Conservation (phyloP, 306 rosid genomes). For the Prunus dulcis region DNA sequence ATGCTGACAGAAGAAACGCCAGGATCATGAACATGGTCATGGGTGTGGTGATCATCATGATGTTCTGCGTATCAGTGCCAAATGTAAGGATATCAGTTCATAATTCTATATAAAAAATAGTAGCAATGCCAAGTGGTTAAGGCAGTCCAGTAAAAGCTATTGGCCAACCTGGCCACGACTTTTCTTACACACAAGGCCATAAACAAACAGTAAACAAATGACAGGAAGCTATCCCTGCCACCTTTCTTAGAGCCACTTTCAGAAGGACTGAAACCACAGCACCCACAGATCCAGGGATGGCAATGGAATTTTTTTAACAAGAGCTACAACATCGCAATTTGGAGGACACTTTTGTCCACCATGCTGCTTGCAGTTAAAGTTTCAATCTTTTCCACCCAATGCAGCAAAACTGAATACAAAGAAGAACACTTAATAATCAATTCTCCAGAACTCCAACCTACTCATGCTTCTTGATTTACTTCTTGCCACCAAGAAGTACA, state of each 20-base stretch:
- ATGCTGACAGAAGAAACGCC: conserved; percentile 93
- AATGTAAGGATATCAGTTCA: conserved; percentile 14
- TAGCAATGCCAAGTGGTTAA: not conserved
- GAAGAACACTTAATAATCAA: not conserved
- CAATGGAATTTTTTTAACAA: no score
- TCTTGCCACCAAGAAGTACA: not conserved
- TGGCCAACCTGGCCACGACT: no score
- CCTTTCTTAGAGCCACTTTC: not conserved
- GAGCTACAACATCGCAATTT: not conserved
- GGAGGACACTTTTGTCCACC: not conserved
- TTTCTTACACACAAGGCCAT: not conserved
- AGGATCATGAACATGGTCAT: conserved; percentile 89
- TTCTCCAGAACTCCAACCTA: not conserved
- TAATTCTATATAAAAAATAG: not conserved
- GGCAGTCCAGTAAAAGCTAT: not conserved
- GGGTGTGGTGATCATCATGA: conserved; percentile 63
- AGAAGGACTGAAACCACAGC: not conserved
- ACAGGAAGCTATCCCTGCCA: not conserved
- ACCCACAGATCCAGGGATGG: not conserved
- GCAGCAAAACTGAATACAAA: not conserved
- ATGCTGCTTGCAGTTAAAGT: not conserved
- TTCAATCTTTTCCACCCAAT: not conserved
- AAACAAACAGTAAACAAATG: not conserved
- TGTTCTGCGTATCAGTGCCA: conserved; percentile 51
- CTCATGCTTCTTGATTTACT: not conserved